Base-by-base conservation (phyloP, 768 basidiomycete genomes). In the Amanita muscaria region DNA sequence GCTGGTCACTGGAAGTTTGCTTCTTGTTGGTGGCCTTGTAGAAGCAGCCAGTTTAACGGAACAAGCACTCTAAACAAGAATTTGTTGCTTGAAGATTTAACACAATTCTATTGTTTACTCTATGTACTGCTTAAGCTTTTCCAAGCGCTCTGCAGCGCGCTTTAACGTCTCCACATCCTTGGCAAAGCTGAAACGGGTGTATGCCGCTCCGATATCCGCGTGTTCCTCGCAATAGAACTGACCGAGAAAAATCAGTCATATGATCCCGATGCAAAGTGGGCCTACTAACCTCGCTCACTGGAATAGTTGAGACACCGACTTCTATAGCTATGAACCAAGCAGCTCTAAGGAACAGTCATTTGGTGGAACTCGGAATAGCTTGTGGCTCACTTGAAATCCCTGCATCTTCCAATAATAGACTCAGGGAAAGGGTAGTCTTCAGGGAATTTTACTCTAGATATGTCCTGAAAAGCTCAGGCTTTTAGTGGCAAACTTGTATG, bases 171-270 rank as follows among this genome's bases (percentile, higher is more conserved):
- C 88, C 15, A 80, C 51, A 55, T 98, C 94, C 59, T 99, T 99
- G 73, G 96, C 97, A 70, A 96, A 92, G 1, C 92, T 84, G 59
- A 98, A 97, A 45, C 90, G 77, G 16, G 76, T 80, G 57, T 83
- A 94, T 37, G 70, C 80, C 61, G 94, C 92, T 21, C 93, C 93
- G 44, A 96, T 88, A 46, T 64, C 63, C 21, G 80, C 73, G 57
- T 97, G 93, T 46, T 89, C 87, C 52, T 80, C 73, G 57, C 89
- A 91, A 65, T 94, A 97, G 65, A 97, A 97, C 88, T 93, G 48
- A 33, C 21, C 11, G 27, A 22, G n/a, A n/a, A n/a, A n/a, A n/a
- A n/a, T n/a, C n/a, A n/a, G n/a, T n/a, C n/a, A n/a, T n/a, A n/a
- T n/a, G n/a, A n/a, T n/a, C n/a, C n/a, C n/a, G n/a, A n/a, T n/a